phyloP scores from a whole-genome alignment of 2,329 filamentous ascomycete species.

The Setomelanomma holmii region DNA sequence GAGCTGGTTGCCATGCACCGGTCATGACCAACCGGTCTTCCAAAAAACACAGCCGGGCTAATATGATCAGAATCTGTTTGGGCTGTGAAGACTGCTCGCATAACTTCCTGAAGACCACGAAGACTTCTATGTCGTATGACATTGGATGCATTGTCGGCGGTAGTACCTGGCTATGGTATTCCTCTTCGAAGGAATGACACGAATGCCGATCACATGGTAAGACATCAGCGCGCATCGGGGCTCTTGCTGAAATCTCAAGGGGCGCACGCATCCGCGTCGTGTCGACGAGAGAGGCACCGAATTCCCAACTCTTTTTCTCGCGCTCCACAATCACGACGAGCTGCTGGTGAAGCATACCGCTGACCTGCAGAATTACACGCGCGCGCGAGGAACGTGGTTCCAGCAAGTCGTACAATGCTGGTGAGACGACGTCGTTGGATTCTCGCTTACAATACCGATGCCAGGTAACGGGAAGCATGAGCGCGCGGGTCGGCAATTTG shows the following conservation, averaged over 20 bases:
- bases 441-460: constrained; percentile 19
- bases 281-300: background rate
- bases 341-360: background rate
- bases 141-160: background rate
- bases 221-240: background rate
- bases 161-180: background rate
- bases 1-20: too few species aligned
- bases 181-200: background rate
- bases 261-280: constrained; percentile 1
- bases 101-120: background rate
- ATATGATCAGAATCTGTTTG: too few species aligned
- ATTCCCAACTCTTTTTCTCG: background rate
- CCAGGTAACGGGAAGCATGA: constrained; percentile 16
- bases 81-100: background rate
- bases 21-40: too few species aligned
- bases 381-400: background rate
- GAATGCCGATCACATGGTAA: background rate
- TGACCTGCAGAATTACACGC: background rate
- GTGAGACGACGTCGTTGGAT: constrained; percentile 15
- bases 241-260: background rate
- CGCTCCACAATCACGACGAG: constrained; percentile 3
- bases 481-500: constrained; percentile 13
- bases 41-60: too few species aligned
- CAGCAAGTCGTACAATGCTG: constrained; percentile 9
- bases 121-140: background rate